phyloP scores from a whole-genome alignment of 2,329 filamentous ascomycete species.

The Cordyceps cateniannulata region DNA sequence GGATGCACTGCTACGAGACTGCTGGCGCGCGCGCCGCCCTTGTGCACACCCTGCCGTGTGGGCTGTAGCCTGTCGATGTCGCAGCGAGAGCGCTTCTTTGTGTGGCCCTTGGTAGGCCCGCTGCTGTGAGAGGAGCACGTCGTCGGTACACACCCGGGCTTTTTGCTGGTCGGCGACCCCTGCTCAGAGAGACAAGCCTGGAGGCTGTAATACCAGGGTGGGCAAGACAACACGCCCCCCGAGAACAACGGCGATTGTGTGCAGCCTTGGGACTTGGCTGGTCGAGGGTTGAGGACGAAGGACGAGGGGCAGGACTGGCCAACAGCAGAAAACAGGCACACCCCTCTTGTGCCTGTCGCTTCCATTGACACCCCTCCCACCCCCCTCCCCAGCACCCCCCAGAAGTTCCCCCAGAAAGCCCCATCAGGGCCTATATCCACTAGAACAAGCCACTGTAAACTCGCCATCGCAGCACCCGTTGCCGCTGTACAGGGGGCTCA shows the following conservation, averaged over 20 bases:
- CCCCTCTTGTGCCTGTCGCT: not conserved
- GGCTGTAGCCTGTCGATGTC: not conserved
- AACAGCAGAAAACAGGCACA: not conserved
- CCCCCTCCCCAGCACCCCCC: not conserved
- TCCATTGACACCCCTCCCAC: not conserved
- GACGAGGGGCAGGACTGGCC: not conserved
- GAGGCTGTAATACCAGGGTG: not conserved
- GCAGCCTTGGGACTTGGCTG: not conserved
- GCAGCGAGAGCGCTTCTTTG: slow-evolving; percentile 2
- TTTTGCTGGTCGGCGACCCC: not conserved
- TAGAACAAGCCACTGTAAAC: not conserved
- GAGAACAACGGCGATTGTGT: not conserved
- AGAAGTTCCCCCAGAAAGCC: not conserved
- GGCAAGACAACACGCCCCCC: not conserved
- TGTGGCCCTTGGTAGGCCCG: slow-evolving; percentile 3
- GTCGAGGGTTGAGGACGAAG: not conserved
- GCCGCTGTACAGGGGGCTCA: not conserved
- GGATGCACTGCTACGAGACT: not conserved
- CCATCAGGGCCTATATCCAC: not conserved
- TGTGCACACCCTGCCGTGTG: not conserved
- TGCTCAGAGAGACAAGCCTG: not conserved
- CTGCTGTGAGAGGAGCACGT: not conserved
- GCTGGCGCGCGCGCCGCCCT: not conserved
- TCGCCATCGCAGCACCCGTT: not conserved
- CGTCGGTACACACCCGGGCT: not conserved